Conservation (phyloP, 139 green algal genomes). For the Coccomyxa sp. region DNA sequence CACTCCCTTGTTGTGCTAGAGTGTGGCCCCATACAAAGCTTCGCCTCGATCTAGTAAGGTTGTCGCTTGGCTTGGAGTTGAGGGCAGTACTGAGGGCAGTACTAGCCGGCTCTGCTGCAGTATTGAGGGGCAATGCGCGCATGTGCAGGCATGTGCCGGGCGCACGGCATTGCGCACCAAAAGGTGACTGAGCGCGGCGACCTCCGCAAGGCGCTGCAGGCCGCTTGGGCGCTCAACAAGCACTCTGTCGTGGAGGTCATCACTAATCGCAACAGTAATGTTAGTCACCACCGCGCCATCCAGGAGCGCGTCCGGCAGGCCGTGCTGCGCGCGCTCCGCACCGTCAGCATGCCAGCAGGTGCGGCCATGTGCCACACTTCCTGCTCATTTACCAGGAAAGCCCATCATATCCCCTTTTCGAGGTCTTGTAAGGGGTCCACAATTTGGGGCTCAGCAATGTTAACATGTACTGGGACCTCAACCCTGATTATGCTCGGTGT, state of each 20-base stretch:
- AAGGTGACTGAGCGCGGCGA: slow-evolving; percentile 44
- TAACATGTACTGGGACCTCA: background rate
- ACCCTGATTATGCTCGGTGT: background rate
- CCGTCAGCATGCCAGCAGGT: background rate
- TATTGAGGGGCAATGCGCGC: no score
- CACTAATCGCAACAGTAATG: slow-evolving; percentile 62
- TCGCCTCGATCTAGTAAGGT: background rate
- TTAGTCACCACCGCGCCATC: slow-evolving; percentile 64
- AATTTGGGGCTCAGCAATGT: background rate
- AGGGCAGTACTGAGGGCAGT: background rate
- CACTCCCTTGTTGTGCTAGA: background rate
- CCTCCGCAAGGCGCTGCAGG: slow-evolving; percentile 60
- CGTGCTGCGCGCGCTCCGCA: slow-evolving; percentile 13
- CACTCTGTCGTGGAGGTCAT: slow-evolving; percentile 86
- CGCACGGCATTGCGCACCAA: slow-evolving; percentile 78
- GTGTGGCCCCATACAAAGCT: background rate
- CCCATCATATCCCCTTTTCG: background rate
- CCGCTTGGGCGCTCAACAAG: slow-evolving; percentile 69
- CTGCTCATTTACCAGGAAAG: background rate
- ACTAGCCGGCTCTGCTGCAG: background rate
- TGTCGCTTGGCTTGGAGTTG: background rate
- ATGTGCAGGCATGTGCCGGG: slow-evolving; percentile 59
- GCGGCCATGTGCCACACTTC: background rate
- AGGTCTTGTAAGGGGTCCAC: background rate
- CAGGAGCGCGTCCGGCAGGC: slow-evolving; percentile 40